Evolutionary conservation across 2,329 filamentous ascomycete species (phyloP).

Genomic region (Clarireedia sp.): DNA sequence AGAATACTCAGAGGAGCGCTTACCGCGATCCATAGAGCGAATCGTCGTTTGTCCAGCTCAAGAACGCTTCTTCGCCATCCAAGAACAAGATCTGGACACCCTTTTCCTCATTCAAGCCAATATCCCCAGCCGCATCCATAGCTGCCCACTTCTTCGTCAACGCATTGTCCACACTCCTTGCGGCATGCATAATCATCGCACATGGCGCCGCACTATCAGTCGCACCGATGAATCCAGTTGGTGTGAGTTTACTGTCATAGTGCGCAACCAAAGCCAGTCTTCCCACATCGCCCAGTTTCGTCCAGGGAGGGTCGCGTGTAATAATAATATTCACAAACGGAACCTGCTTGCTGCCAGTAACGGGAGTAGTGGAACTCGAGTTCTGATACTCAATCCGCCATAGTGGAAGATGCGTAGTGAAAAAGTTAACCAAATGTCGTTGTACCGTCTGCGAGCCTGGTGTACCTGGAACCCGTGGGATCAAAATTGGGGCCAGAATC

Average conservation of each 20-base stretch:
- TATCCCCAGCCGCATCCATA: constrained; percentile 54
- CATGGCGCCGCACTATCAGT: constrained; percentile 92
- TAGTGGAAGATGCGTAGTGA: constrained; percentile 60
- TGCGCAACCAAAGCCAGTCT: constrained; percentile 85
- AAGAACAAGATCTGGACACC: constrained; percentile 85
- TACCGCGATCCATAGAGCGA: constrained; percentile 83
- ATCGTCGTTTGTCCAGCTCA: constrained; percentile 69
- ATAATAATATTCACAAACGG: constrained; percentile 86
- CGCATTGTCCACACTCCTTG: constrained; percentile 69
- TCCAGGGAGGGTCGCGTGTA: constrained; percentile 80
- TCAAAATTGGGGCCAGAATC: constrained; percentile 78
- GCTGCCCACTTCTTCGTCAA: constrained; percentile 74
- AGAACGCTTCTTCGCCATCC: constrained; percentile 92
- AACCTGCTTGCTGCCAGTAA: constrained; percentile 59
- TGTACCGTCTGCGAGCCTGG: constrained; percentile 65
- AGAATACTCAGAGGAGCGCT: constrained; percentile 13
- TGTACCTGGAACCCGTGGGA: constrained; percentile 82
- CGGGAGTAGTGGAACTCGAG: constrained; percentile 76
- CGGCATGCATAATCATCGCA: constrained; percentile 84
- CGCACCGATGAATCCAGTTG: constrained; percentile 84
- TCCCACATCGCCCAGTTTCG: constrained; percentile 63
- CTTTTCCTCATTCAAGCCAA: constrained; percentile 61
- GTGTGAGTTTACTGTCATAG: constrained; percentile 78
- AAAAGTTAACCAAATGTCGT: constrained; percentile 78
- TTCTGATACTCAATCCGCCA: constrained; percentile 86